These are phyloP conservation scores for Pyrus pyrifolia DNA, from an alignment of 306 rosid genomes.

Conservation along the genomic window DNA sequence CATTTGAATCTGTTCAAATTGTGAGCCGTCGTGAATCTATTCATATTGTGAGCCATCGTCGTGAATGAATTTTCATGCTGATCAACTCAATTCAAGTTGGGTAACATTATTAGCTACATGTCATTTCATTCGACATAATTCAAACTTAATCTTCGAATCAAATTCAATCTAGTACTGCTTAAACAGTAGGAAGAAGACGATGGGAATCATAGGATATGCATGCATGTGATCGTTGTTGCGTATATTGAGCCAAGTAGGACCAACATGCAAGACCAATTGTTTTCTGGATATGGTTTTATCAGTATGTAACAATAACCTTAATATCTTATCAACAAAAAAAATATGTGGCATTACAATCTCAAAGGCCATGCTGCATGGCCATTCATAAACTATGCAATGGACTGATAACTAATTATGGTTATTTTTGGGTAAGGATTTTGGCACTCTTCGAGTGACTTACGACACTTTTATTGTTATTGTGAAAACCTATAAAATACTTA, in stretches of 20 bases:
- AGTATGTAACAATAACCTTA: background rate
- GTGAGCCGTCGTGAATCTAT: too few relatives aligned
- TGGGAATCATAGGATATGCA: background rate
- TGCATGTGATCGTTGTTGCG: background rate
- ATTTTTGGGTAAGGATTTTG: too few relatives aligned
- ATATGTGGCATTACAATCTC: slow-evolving; percentile 12
- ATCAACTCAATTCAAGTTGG: background rate
- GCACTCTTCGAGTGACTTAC: too few relatives aligned
- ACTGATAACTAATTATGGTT: too few relatives aligned
- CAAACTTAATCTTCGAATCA: background rate
- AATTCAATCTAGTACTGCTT: background rate
- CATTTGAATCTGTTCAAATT: background rate
- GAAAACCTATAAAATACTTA: too few relatives aligned
- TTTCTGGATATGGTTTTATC: slow-evolving; percentile 12
- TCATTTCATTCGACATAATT: background rate
- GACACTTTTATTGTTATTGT: too few relatives aligned
- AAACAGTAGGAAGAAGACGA: background rate
- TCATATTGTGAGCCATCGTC: too few relatives aligned
- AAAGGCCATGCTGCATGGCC: background rate
- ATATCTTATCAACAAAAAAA: background rate
- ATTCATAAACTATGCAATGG: too few relatives aligned
- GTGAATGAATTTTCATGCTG: background rate
- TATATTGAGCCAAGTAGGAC: slow-evolving; percentile 1
- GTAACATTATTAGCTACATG: background rate
- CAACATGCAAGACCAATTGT: background rate